Percentiles rank a stretch among this genome's conserved stretches.
Conservation (phyloP, 1,139 yeast species). For the Pneumocystis wakefieldiae region DNA sequence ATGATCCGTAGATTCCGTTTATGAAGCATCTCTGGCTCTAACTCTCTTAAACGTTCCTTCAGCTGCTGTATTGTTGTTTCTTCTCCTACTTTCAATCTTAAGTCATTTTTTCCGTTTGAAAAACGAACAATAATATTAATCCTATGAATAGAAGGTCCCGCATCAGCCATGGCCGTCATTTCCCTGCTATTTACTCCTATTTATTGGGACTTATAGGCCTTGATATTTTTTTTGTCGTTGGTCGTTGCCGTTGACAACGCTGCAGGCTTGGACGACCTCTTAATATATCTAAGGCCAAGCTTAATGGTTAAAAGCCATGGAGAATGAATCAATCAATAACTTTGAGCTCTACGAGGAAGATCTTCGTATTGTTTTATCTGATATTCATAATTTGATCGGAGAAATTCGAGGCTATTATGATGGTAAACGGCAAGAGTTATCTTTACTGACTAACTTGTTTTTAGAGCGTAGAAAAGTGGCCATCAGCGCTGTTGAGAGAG, state of each 20-base stretch:
- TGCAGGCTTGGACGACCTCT: neutral
- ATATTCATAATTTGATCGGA: neutral
- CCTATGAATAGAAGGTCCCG: neutral
- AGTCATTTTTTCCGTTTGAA: neutral
- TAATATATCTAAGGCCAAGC: neutral
- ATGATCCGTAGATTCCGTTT: constrained; percentile 3
- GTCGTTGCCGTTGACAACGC: too few species aligned
- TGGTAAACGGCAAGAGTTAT: neutral
- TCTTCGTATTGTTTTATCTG: neutral
- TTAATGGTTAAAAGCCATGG: neutral
- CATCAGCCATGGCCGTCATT: neutral
- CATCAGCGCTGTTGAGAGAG: constrained; percentile 46
- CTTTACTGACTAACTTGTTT: neutral
- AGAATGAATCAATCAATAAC: neutral
- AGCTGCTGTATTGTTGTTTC: neutral
- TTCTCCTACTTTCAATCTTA: neutral
- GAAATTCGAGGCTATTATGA: neutral
- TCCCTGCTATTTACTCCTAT: neutral
- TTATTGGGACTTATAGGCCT: neutral
- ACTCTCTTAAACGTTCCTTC: neutral
- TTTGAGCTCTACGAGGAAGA: neutral
- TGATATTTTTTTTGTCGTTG: neutral
- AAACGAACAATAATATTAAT: neutral
- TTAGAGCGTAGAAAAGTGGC: constrained; percentile 35
- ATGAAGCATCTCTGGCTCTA: neutral